These are phyloP conservation scores for Blumeriella jaapii DNA, from an alignment of 2,329 filamentous ascomycete species.

Conservation along the genomic window DNA sequence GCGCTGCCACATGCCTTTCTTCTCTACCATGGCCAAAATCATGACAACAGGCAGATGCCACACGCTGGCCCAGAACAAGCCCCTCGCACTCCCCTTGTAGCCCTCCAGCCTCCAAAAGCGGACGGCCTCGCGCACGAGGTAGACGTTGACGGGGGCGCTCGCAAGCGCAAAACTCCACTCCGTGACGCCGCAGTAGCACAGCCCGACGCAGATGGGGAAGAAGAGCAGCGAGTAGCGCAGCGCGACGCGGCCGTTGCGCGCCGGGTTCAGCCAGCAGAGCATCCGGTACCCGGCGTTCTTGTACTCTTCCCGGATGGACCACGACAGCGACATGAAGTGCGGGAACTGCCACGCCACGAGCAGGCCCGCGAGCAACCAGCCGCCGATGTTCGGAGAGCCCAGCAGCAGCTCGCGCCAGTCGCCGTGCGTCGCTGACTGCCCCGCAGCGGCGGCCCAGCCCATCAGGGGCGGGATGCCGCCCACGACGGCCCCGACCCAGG, in stretches of 20 bases:
- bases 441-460: slow-evolving; percentile 94
- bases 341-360: slow-evolving; percentile 97
- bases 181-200: slow-evolving; percentile 72
- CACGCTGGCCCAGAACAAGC: slow-evolving; percentile 92
- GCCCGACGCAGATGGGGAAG: slow-evolving; percentile 71
- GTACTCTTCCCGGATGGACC: slow-evolving; percentile 85
- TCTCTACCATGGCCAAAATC: slow-evolving; percentile 82
- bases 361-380: slow-evolving; percentile 77
- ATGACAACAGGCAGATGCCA: slow-evolving; percentile 89
- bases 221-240: slow-evolving; percentile 77
- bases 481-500: slow-evolving; percentile 87
- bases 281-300: slow-evolving; percentile 54
- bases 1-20: slow-evolving; percentile 82
- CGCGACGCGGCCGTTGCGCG: slow-evolving; percentile 75
- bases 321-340: slow-evolving; percentile 91
- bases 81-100: slow-evolving; percentile 66
- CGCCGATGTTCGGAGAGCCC: slow-evolving; percentile 57
- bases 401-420: slow-evolving; percentile 71
- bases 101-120: slow-evolving; percentile 73
- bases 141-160: slow-evolving; percentile 71
- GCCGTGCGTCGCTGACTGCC: slow-evolving; percentile 68
- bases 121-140: slow-evolving; percentile 72
- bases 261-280: slow-evolving; percentile 81
- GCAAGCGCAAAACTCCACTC: slow-evolving; percentile 76
- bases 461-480: slow-evolving; percentile 92